Percentiles rank a stretch among this genome's conserved stretches.
Conservation (phyloP, 257 asterid genomes). For the Nicotiana undulata region DNA sequence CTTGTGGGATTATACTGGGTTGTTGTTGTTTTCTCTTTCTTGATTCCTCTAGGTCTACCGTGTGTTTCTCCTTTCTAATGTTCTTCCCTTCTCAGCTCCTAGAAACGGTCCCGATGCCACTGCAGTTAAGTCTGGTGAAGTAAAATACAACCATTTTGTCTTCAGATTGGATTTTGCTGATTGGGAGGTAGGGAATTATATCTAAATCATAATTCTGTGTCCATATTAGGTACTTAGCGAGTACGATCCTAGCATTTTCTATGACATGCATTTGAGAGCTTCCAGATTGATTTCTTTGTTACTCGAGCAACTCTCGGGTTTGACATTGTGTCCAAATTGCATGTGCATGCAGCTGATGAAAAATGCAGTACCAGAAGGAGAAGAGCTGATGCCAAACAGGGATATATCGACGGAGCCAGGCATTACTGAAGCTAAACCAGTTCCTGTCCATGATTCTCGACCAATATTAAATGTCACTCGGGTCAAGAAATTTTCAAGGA, state of each 20-base stretch:
- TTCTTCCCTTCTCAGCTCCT: slow-evolving; percentile 28
- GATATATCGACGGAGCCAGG: not conserved
- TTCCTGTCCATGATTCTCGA: not conserved
- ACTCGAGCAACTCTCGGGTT: not conserved
- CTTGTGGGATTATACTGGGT: too few relatives aligned
- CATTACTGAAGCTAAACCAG: slow-evolving; percentile 6
- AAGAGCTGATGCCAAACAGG: slow-evolving; percentile 44
- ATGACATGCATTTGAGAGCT: not conserved
- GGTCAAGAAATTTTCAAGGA: slow-evolving; percentile 17
- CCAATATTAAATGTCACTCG: not conserved
- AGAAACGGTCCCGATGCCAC: slow-evolving; percentile 35
- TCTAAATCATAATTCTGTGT: not conserved
- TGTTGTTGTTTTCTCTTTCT: too few relatives aligned
- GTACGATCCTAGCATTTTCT: not conserved
- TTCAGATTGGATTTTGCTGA: slow-evolving; percentile 45
- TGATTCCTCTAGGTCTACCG: not conserved
- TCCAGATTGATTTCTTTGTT: not conserved
- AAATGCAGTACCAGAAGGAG: slow-evolving; percentile 26
- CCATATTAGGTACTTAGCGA: not conserved
- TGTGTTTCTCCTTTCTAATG: not conserved
- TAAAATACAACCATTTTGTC: slow-evolving; percentile 29
- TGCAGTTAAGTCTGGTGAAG: slow-evolving; percentile 29
- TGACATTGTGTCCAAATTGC: not conserved
- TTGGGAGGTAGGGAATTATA: slow-evolving; percentile 40
- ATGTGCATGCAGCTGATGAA: slow-evolving; percentile 30